Evolutionary conservation across 345 rosid genomes (phyloP).

Genomic region (Cardamine resedifolia): DNA sequence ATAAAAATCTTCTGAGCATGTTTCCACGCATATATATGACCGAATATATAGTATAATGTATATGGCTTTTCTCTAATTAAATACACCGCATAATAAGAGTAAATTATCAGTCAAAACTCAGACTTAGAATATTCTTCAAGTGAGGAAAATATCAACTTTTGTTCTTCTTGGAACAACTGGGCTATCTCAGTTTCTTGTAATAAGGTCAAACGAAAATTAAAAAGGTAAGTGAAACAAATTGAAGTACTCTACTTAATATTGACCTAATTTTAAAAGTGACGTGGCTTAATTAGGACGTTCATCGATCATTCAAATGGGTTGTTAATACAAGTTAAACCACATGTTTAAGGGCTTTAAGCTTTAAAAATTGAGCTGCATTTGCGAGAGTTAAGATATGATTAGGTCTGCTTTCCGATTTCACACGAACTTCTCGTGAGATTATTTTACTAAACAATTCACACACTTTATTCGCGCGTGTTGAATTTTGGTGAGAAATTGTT

Average conservation of each 20-base stretch:
- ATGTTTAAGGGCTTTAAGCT: not conserved
- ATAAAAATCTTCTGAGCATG: not conserved
- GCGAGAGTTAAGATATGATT: constrained; percentile 22
- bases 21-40: not conserved
- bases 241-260: constrained; percentile 4
- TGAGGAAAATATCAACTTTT: not conserved
- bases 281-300: constrained; percentile 26
- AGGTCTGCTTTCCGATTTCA: constrained; percentile 20
- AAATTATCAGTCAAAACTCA: constrained; percentile 12
- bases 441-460: constrained; percentile 21
- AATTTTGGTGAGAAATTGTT: constrained; percentile 17
- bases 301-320: constrained; percentile 15
- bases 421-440: constrained; percentile 14
- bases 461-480: constrained; percentile 1
- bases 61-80: not conserved
- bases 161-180: not conserved
- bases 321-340: constrained; percentile 14
- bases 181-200: not conserved
- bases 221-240: constrained; percentile 5
- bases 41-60: not conserved
- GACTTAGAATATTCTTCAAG: not conserved
- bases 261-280: constrained; percentile 1
- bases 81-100: not conserved
- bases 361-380: constrained; percentile 3
- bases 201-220: not conserved